These are phyloP conservation scores for Oryza glumipatula DNA, from an alignment of 176 grass and related monocot genomes.

Conservation along the genomic window DNA sequence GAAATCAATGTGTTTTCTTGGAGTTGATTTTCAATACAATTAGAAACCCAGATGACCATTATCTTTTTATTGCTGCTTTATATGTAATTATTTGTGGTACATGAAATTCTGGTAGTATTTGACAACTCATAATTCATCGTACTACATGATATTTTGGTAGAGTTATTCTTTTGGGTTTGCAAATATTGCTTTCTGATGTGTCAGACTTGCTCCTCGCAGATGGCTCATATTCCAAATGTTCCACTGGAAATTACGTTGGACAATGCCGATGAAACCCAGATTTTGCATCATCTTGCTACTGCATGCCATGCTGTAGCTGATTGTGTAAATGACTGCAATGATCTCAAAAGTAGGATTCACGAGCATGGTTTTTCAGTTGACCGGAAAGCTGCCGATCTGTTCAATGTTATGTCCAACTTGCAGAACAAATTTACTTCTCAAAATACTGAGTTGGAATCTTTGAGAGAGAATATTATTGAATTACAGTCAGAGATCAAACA, in stretches of 20 bases:
- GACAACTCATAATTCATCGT: background rate
- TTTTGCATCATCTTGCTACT: conserved; percentile 63
- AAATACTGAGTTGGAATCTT: conserved; percentile 58
- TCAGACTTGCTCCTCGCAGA: conserved; percentile 57
- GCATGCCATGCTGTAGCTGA: conserved; percentile 54
- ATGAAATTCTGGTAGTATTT: background rate
- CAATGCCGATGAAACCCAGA: conserved; percentile 59
- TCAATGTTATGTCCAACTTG: conserved; percentile 61
- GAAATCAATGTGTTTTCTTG: background rate
- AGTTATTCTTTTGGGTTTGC: background rate
- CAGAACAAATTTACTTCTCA: conserved; percentile 58
- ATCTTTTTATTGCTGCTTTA: conserved; percentile 9
- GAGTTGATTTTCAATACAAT: conserved; percentile 13
- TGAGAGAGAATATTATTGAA: conserved; percentile 52
- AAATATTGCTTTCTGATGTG: conserved; percentile 31
- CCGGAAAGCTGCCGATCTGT: conserved; percentile 59
- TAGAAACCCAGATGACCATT: conserved; percentile 22
- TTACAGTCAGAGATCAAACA: conserved; percentile 59
- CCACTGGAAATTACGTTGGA: conserved; percentile 49
- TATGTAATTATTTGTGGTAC: conserved; percentile 19
- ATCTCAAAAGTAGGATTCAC: conserved; percentile 74
- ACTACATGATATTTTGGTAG: conserved; percentile 19
- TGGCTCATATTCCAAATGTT: conserved; percentile 47
- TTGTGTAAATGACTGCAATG: conserved; percentile 66
- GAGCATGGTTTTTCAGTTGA: conserved; percentile 75